A percentile compares a stretch with the other conserved stretches of the same genome.
Evolutionary conservation across 805 yeast species (phyloP).

Genomic region (Saccharomycopsis microspora): DNA sequence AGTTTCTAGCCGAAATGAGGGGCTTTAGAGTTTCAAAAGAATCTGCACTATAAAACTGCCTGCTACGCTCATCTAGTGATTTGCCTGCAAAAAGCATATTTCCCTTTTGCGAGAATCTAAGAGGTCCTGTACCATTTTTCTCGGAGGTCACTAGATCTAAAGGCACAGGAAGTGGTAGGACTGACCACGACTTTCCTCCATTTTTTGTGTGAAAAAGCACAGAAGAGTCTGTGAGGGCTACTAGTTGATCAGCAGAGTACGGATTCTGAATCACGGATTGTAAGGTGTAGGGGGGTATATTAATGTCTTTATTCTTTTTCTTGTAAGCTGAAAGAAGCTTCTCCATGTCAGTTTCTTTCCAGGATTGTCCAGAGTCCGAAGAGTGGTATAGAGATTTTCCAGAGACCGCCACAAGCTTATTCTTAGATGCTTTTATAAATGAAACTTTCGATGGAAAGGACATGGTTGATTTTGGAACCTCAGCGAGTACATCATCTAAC

Average conservation of each 20-base stretch:
- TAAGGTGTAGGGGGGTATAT: neutral
- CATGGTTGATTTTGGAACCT: too few relatives aligned
- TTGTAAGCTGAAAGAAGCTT: neutral
- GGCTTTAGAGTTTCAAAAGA: too few relatives aligned
- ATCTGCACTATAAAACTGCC: too few relatives aligned
- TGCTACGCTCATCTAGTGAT: neutral
- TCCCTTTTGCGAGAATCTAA: neutral
- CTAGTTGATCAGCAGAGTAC: neutral
- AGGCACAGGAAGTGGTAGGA: neutral
- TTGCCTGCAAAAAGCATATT: neutral
- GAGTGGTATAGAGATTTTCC: too few relatives aligned
- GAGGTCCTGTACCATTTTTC: neutral
- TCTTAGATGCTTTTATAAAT: too few relatives aligned
- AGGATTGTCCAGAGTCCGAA: too few relatives aligned
- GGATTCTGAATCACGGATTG: slow-evolving; percentile 3
- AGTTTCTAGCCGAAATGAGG: too few relatives aligned
- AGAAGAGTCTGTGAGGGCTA: slow-evolving; percentile 1
- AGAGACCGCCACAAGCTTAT: too few relatives aligned
- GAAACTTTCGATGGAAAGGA: too few relatives aligned
- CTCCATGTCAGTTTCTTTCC: too few relatives aligned
- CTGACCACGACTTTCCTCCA: slow-evolving; percentile 2
- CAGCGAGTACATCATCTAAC: too few relatives aligned
- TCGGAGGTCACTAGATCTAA: neutral
- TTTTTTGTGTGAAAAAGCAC: neutral
- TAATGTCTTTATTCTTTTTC: neutral